phyloP scores from a whole-genome alignment of 2,329 filamentous ascomycete genomes.

The Cordyceps cicadae region DNA sequence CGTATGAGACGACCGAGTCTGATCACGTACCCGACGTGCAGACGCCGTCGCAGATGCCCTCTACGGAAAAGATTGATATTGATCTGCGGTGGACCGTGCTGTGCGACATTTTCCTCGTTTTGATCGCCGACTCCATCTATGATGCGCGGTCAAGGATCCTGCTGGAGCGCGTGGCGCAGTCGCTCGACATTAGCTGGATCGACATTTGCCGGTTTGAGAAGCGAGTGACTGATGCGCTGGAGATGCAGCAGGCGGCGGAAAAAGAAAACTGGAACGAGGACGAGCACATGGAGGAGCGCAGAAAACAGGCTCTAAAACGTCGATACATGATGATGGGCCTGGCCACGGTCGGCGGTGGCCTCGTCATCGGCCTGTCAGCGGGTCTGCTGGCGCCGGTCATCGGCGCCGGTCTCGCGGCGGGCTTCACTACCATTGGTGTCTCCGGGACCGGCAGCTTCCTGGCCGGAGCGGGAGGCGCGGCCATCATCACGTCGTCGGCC shows the following conservation, averaged over 20 bases:
- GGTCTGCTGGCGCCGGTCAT: conserved; percentile 89
- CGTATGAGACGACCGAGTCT: conserved; percentile 55
- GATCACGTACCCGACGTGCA: conserved; percentile 72
- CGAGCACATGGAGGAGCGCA: conserved; percentile 79
- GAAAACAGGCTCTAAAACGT: conserved; percentile 71
- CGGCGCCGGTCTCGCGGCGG: conserved; percentile 84
- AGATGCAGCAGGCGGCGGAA: conserved; percentile 92
- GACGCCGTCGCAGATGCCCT: conserved; percentile 73
- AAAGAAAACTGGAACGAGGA: conserved; percentile 98
- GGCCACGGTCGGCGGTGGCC: conserved; percentile 86
- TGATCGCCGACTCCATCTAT: conserved; percentile 95
- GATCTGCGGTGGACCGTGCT: conserved; percentile 95
- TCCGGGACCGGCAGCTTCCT: conserved; percentile 83
- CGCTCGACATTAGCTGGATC: conserved; percentile 76
- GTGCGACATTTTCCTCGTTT: conserved; percentile 86
- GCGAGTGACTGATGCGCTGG: conserved; percentile 87
- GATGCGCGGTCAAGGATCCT: conserved; percentile 80
- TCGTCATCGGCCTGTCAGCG: conserved; percentile 92
- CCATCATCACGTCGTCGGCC: conserved; percentile 84
- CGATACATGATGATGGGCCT: conserved; percentile 94
- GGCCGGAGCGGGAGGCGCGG: conserved; percentile 83
- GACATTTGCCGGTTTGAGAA: conserved; percentile 97
- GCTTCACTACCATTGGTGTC: conserved; percentile 91
- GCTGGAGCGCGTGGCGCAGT: conserved; percentile 72
- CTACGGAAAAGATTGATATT: conserved; percentile 80